Evolutionary conservation across 495 filamentous ascomycete genomes (phyloP).

Genomic region (Neurospora hispaniola): DNA sequence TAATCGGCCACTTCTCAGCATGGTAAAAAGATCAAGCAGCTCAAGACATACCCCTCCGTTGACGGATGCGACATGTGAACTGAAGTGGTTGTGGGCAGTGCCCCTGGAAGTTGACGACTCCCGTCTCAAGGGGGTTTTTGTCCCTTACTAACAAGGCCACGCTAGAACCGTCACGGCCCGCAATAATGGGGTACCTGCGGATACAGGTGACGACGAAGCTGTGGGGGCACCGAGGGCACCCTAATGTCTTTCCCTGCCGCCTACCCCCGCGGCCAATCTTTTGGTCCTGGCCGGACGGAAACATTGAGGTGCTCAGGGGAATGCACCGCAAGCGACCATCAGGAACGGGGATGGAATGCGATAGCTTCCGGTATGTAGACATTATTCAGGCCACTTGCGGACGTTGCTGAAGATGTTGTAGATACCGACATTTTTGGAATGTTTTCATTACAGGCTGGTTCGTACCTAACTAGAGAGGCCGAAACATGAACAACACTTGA

Average conservation of each 20-base stretch:
- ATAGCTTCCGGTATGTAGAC: not conserved
- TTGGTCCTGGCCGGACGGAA: not conserved
- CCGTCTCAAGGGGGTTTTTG: not conserved
- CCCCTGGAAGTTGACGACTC: not conserved
- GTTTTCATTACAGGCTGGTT: not conserved
- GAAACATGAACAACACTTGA: not conserved
- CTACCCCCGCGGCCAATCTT: not conserved
- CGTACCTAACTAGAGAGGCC: not conserved
- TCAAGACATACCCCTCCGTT: not conserved
- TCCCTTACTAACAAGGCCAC: not conserved
- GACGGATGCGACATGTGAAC: not conserved
- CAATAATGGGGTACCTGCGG: not conserved
- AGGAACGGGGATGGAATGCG: not conserved
- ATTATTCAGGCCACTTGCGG: not conserved
- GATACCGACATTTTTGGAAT: not conserved
- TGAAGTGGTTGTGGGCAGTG: not conserved
- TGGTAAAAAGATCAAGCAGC: not conserved
- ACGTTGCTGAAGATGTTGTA: not conserved
- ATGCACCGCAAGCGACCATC: not conserved
- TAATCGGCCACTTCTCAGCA: not conserved
- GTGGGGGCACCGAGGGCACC: not conserved
- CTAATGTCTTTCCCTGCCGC: not conserved
- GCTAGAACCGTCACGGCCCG: not conserved
- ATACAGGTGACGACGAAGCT: not conserved
- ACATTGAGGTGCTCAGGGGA: not conserved